These are phyloP conservation scores for Aspergillus carbonarius DNA, from an alignment of 2,329 filamentous ascomycete species.

Conservation along the genomic window DNA sequence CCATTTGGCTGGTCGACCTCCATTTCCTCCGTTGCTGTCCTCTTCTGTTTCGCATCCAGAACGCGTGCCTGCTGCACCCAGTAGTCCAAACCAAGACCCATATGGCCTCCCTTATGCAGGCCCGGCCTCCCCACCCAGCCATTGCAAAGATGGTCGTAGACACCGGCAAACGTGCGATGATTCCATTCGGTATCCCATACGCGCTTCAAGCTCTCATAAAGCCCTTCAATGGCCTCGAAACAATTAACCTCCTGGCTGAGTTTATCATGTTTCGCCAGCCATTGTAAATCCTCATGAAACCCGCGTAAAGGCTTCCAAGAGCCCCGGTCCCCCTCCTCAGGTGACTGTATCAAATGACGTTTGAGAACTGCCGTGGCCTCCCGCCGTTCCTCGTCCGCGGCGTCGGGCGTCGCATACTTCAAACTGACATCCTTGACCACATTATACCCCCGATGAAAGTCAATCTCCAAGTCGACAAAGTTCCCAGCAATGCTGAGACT, in stretches of 20 bases:
- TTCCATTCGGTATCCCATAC: constrained; percentile 45
- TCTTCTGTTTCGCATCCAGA: constrained; percentile 31
- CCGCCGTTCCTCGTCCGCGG: constrained; percentile 40
- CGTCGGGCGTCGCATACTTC: constrained; percentile 43
- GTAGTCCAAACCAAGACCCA: constrained; percentile 45
- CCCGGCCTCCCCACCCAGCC: constrained; percentile 43
- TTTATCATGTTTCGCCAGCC: constrained; percentile 46
- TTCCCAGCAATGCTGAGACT: constrained; percentile 48
- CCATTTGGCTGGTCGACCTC: constrained; percentile 28
- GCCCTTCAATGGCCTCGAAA: constrained; percentile 46
- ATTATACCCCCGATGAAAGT: constrained; percentile 42
- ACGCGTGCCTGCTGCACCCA: constrained; percentile 41
- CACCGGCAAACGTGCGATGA: constrained; percentile 28
- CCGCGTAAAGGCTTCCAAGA: constrained; percentile 39
- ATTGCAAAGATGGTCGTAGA: constrained; percentile 42
- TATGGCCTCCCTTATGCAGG: constrained; percentile 39
- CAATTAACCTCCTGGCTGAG: constrained; percentile 48
- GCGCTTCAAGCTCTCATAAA: constrained; percentile 43
- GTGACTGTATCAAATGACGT: constrained; percentile 37
- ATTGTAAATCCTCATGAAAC: constrained; percentile 45
- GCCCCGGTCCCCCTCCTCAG: constrained; percentile 31
- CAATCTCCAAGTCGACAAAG: constrained; percentile 48
- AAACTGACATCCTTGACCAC: constrained; percentile 45
- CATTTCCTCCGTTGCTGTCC: constrained; percentile 32
- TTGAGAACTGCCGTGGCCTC: constrained; percentile 46